phyloP scores from a whole-genome alignment of 192 early-diverging fungal species.

The Gigaspora rosea region DNA sequence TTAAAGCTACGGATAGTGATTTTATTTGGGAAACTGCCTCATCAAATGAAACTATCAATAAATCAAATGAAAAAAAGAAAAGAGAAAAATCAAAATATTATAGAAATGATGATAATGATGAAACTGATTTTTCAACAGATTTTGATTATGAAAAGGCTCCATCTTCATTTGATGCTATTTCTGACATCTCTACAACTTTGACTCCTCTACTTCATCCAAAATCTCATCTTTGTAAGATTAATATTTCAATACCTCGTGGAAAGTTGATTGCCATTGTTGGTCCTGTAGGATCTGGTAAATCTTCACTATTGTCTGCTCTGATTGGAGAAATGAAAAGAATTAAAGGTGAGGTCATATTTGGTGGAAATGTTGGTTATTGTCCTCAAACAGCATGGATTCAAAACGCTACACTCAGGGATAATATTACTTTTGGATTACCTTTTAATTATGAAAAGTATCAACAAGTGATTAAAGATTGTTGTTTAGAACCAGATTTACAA shows the following conservation, averaged over 20 bases:
- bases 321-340: constrained; percentile 65
- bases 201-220: constrained; percentile 46
- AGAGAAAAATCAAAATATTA: constrained; percentile 52
- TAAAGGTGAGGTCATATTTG: constrained; percentile 49
- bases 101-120: constrained; percentile 45
- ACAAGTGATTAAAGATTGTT: constrained; percentile 60
- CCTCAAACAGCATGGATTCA: constrained; percentile 70
- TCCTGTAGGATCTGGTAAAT: constrained; percentile 63
- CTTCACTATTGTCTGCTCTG: constrained; percentile 63
- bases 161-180: constrained; percentile 8
- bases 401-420: constrained; percentile 70
- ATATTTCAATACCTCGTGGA: constrained; percentile 47
- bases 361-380: constrained; percentile 59
- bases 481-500: constrained; percentile 64
- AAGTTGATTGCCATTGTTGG: constrained; percentile 68
- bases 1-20: constrained; percentile 59
- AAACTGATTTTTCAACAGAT: not conserved
- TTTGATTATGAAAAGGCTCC: not conserved
- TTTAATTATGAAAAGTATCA: constrained; percentile 61
- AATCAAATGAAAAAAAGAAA: constrained; percentile 30
- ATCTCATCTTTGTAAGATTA: constrained; percentile 49
- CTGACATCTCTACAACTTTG: constrained; percentile 21
- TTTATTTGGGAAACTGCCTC: constrained; percentile 66
- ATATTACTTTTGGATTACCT: constrained; percentile 74
- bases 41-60: constrained; percentile 35